Evolutionary conservation across 139 green algal genomes (phyloP).

Genomic region (Coelastrella sp.): DNA sequence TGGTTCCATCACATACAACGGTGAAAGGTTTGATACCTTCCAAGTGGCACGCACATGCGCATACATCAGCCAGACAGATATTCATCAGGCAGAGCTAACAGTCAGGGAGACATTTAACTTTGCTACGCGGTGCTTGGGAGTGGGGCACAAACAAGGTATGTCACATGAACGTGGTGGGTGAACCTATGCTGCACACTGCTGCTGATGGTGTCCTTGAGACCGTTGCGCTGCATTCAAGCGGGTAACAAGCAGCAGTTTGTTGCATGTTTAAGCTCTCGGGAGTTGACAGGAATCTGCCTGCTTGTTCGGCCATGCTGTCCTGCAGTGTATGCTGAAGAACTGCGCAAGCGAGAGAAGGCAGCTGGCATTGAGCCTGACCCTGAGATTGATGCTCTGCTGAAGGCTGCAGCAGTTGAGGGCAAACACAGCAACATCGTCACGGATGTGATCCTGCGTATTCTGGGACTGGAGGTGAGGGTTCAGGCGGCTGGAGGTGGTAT

Average conservation of each 20-base stretch:
- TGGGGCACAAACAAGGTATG: slow-evolving; percentile 33
- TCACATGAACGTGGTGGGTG: too few relatives aligned
- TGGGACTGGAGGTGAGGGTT: slow-evolving; percentile 56
- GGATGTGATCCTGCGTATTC: slow-evolving; percentile 47
- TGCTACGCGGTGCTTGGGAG: slow-evolving; percentile 47
- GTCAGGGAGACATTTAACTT: slow-evolving; percentile 65
- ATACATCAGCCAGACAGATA: slow-evolving; percentile 69
- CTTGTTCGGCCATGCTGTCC: background rate
- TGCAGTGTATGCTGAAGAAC: slow-evolving; percentile 46
- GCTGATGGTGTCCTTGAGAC: too few relatives aligned
- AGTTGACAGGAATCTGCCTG: too few relatives aligned
- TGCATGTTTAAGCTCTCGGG: too few relatives aligned
- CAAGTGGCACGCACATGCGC: slow-evolving; percentile 51
- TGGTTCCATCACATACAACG: slow-evolving; percentile 56
- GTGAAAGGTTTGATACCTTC: slow-evolving; percentile 48
- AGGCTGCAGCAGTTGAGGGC: slow-evolving; percentile 7
- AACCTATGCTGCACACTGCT: too few relatives aligned
- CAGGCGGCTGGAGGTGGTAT: background rate
- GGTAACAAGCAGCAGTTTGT: too few relatives aligned
- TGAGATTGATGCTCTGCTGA: slow-evolving; percentile 20
- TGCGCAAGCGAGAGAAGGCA: slow-evolving; percentile 45
- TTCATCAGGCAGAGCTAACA: slow-evolving; percentile 64
- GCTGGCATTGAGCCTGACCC: slow-evolving; percentile 39
- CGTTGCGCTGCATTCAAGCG: too few relatives aligned
- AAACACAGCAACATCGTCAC: slow-evolving; percentile 33